Evolutionary conservation across 1,139 yeast species (phyloP).

Genomic region (Lodderomyces metapsilosis): DNA sequence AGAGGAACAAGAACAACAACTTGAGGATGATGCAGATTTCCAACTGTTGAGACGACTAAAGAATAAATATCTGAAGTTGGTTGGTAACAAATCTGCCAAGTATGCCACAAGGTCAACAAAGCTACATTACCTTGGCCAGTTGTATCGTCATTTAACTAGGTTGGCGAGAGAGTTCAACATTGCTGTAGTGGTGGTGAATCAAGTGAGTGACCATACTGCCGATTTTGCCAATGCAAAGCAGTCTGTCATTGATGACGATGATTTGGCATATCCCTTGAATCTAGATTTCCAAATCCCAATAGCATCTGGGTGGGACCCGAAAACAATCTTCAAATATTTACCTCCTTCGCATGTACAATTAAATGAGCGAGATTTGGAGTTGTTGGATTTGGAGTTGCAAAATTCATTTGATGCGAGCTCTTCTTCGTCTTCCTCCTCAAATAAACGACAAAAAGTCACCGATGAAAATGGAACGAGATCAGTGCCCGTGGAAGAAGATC

Average conservation of each 20-base stretch:
- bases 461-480: not conserved
- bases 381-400: slow-evolving; percentile 14
- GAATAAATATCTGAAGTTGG: slow-evolving; percentile 24
- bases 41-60: slow-evolving; percentile 24
- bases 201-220: slow-evolving; percentile 59
- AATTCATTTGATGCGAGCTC: slow-evolving; percentile 9
- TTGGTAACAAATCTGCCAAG: slow-evolving; percentile 24
- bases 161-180: slow-evolving; percentile 50
- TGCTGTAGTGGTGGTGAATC: slow-evolving; percentile 76
- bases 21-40: slow-evolving; percentile 18
- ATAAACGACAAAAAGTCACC: slow-evolving; percentile 1
- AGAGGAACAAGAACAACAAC: slow-evolving; percentile 21
- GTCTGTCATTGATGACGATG: slow-evolving; percentile 12
- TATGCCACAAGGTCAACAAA: slow-evolving; percentile 36
- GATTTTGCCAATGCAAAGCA: slow-evolving; percentile 13
- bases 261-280: slow-evolving; percentile 36
- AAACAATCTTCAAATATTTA: slow-evolving; percentile 9
- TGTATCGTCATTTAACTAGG: slow-evolving; percentile 49
- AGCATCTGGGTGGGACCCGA: slow-evolving; percentile 69
- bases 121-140: slow-evolving; percentile 39
- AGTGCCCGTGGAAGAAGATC: slow-evolving; percentile 3
- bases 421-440: not conserved
- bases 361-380: slow-evolving; percentile 13
- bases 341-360: slow-evolving; percentile 8
- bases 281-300: slow-evolving; percentile 72